Conservation (phyloP, 371 early-diverging fungal species). For the Mucor piriformis region DNA sequence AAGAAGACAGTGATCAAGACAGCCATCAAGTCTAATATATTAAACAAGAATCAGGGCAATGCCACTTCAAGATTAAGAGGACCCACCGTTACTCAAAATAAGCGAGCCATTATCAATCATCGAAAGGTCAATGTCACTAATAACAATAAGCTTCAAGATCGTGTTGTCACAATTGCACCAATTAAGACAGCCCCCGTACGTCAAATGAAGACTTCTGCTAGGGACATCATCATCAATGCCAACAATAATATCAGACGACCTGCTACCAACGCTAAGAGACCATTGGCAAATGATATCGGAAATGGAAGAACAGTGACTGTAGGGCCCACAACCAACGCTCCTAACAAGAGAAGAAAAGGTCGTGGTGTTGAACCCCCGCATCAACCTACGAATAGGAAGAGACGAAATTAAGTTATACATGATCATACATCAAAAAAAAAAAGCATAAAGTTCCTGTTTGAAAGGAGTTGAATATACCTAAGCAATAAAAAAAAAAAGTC, state of each 20-base stretch:
- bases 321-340: neutral
- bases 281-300: neutral
- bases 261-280: neutral
- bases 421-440: neutral
- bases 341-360: neutral
- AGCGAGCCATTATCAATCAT: conserved; percentile 2
- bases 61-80: neutral
- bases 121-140: conserved; percentile 6
- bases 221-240: neutral
- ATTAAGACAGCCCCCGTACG: neutral
- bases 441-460: no score
- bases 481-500: no score
- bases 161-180: conserved; percentile 12
- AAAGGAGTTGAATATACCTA: no score
- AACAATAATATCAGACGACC: neutral
- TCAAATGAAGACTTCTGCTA: neutral
- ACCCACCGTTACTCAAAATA: conserved; percentile 2
- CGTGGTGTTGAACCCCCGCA: neutral
- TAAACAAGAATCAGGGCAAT: conserved; percentile 5
- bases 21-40: neutral
- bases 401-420: neutral
- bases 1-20: neutral
- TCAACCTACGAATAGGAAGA: neutral
- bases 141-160: conserved; percentile 2
- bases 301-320: neutral